phyloP scores from a whole-genome alignment of 352 stramenopile species.

The Pythium dissotocum region DNA sequence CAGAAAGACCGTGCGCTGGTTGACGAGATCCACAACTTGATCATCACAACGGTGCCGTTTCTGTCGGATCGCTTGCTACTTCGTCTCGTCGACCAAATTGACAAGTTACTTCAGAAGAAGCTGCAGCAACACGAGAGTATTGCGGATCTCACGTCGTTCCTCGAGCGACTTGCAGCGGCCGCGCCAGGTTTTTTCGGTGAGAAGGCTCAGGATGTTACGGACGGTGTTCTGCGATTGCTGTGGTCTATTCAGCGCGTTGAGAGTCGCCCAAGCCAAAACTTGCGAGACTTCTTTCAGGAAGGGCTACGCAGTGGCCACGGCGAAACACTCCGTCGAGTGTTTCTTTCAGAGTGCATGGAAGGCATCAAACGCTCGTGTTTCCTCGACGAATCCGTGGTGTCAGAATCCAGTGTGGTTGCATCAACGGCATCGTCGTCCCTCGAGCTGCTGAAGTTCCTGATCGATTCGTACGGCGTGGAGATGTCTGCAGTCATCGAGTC shows the following conservation, averaged over 20 bases:
- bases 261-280: slow-evolving; percentile 49
- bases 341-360: slow-evolving; percentile 74
- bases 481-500: slow-evolving; percentile 69
- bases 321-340: slow-evolving; percentile 63
- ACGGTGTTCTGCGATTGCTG: slow-evolving; percentile 66
- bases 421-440: slow-evolving; percentile 65
- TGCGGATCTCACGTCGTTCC: slow-evolving; percentile 70
- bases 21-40: slow-evolving; percentile 80
- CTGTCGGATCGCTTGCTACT: slow-evolving; percentile 70
- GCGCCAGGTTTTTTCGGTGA: slow-evolving; percentile 77
- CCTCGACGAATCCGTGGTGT: slow-evolving; percentile 28
- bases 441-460: slow-evolving; percentile 86
- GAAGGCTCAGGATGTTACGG: slow-evolving; percentile 57
- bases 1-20: slow-evolving; percentile 85
- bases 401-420: slow-evolving; percentile 30
- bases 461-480: slow-evolving; percentile 80
- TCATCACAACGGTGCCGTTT: slow-evolving; percentile 78
- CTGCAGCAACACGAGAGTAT: slow-evolving; percentile 58
- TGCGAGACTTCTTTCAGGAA: slow-evolving; percentile 83
- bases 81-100: slow-evolving; percentile 72
- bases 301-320: slow-evolving; percentile 73
- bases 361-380: slow-evolving; percentile 78
- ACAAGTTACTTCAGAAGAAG: slow-evolving; percentile 51
- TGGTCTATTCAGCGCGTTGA: slow-evolving; percentile 87
- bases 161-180: slow-evolving; percentile 73